Conservation (phyloP, 2,329 filamentous ascomycete species). For the Penicillium oxalicum region DNA sequence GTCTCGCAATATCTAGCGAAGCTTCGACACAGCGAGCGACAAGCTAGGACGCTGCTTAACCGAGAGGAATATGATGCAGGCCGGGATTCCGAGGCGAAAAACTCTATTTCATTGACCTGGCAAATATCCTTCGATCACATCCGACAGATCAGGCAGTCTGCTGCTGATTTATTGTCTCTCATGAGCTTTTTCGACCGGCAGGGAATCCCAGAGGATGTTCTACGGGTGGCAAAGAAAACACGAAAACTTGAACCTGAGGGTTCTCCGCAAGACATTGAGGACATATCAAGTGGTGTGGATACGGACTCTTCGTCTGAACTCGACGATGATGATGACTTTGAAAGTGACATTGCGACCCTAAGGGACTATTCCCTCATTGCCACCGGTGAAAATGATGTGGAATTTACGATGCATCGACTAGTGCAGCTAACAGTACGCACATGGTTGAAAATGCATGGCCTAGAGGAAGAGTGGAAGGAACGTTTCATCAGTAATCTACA, state of each 20-base stretch:
- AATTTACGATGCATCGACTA: constrained; percentile 24
- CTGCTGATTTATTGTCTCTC: constrained; percentile 22
- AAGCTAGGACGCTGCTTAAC: constrained; percentile 23
- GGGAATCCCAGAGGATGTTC: constrained; percentile 21
- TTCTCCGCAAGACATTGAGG: background rate
- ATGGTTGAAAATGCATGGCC: constrained; percentile 21
- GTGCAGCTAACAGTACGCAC: constrained; percentile 21
- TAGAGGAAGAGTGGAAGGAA: constrained; percentile 21
- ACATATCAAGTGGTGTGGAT: background rate
- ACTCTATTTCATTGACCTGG: constrained; percentile 27
- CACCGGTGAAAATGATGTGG: constrained; percentile 1
- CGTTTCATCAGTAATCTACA: constrained; percentile 16
- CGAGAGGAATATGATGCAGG: constrained; percentile 18
- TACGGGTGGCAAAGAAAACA: constrained; percentile 7
- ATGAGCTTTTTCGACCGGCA: constrained; percentile 28
- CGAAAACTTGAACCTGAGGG: no score
- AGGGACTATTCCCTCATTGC: constrained; percentile 9
- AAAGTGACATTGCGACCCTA: background rate
- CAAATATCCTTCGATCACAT: constrained; percentile 31
- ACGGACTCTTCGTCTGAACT: constrained; percentile 1
- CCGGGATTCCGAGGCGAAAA: constrained; percentile 19
- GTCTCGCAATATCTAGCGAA: constrained; percentile 16
- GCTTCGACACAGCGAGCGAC: constrained; percentile 30
- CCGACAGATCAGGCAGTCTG: constrained; percentile 13
- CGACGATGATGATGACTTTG: background rate